Evolutionary conservation across 2,329 filamentous ascomycete species (phyloP).

Genomic region (Chaetomiaceae sp.): DNA sequence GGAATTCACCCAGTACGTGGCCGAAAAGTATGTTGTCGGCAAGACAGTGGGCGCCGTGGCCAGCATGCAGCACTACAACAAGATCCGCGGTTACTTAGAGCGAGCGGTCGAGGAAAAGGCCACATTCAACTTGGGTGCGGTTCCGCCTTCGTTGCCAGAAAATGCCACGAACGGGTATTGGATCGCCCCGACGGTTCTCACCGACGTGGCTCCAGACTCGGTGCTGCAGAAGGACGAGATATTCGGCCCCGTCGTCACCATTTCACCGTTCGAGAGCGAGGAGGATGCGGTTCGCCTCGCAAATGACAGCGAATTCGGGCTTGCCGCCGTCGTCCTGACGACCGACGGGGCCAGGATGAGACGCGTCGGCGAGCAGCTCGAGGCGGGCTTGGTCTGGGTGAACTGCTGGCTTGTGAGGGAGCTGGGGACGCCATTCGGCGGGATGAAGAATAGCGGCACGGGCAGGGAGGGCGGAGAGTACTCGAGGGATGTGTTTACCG

Average conservation of each 20-base stretch:
- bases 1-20: slow-evolving; percentile 24
- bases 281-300: slow-evolving; percentile 27
- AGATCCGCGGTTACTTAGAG: slow-evolving; percentile 27
- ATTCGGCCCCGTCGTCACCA: slow-evolving; percentile 39
- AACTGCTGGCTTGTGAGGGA: slow-evolving; percentile 33
- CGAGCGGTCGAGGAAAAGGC: slow-evolving; percentile 25
- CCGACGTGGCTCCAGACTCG: slow-evolving; percentile 24
- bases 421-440: slow-evolving; percentile 32
- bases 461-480: slow-evolving; percentile 32
- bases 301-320: slow-evolving; percentile 30
- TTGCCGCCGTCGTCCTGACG: slow-evolving; percentile 30
- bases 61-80: slow-evolving; percentile 28
- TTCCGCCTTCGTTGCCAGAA: slow-evolving; percentile 18
- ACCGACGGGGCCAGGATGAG: slow-evolving; percentile 29
- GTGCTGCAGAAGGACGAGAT: slow-evolving; percentile 36
- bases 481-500: slow-evolving; percentile 32
- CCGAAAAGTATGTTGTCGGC: slow-evolving; percentile 21
- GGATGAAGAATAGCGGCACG: slow-evolving; percentile 32
- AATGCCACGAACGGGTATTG: slow-evolving; percentile 25
- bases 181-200: slow-evolving; percentile 29
- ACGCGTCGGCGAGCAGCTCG: slow-evolving; percentile 30
- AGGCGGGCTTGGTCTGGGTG: slow-evolving; percentile 32
- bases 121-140: slow-evolving; percentile 24
- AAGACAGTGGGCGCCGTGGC: slow-evolving; percentile 29
- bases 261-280: slow-evolving; percentile 34